These are phyloP conservation scores for Tricholoma sp. DNA, from an alignment of 768 basidiomycete genomes.

Conservation along the genomic window DNA sequence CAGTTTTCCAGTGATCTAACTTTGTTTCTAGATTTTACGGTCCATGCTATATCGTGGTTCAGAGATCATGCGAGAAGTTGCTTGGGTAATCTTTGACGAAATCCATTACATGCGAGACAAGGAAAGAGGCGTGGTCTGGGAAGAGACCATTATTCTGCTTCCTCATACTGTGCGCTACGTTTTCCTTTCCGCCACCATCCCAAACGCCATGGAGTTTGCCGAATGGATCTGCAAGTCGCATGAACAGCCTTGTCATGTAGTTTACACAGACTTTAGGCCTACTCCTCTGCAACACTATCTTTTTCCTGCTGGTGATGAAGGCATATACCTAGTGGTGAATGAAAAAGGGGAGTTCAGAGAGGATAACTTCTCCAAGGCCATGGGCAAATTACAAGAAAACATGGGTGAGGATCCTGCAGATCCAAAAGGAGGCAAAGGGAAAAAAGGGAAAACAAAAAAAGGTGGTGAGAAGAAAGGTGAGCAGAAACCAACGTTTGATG, in stretches of 20 bases:
- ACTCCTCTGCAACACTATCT: conserved; percentile 98
- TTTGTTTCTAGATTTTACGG: conserved; percentile 73
- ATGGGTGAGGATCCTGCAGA: conserved; percentile 92
- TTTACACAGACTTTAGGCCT: conserved; percentile 98
- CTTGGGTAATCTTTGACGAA: conserved; percentile 99
- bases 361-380: conserved; percentile 96
- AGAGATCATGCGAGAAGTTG: conserved; percentile 99
- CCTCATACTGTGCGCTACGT: conserved; percentile 97
- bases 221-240: conserved; percentile 99
- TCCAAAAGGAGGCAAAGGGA: conserved; percentile 75
- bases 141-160: conserved; percentile 96
- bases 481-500: conserved; percentile 5
- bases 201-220: conserved; percentile 99
- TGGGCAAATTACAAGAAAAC: conserved; percentile 85
- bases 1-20: neutral
- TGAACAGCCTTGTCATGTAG: conserved; percentile 97
- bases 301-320: conserved; percentile 94
- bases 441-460: conserved; percentile 89
- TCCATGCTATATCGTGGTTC: conserved; percentile 99
- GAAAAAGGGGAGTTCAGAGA: conserved; percentile 97
- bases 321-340: conserved; percentile 97
- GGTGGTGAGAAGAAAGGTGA: conserved; percentile 91
- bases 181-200: conserved; percentile 98
- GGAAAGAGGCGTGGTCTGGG: conserved; percentile 99
- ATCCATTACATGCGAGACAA: conserved; percentile 99